A percentile compares a stretch with the other conserved stretches of the same genome.
Evolutionary conservation across 345 rosid genomes (phyloP).

Genomic region (Viola odorata): DNA sequence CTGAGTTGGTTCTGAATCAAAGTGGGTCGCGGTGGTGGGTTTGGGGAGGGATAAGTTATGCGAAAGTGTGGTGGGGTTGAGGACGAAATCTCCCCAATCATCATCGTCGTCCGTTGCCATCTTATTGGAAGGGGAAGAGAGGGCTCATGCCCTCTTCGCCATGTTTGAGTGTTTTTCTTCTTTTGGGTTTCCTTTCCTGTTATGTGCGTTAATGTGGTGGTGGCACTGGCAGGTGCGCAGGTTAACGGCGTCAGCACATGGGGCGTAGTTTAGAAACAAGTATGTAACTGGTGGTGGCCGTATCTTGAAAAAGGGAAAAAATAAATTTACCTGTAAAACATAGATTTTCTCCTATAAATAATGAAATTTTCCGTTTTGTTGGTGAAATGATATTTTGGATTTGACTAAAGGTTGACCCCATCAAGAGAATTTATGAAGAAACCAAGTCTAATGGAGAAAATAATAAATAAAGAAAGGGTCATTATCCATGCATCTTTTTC

Average conservation of each 20-base stretch:
- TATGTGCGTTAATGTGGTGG: not conserved
- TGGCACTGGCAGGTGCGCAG: slow-evolving; percentile 8
- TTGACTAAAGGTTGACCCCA: no score
- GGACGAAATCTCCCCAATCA: slow-evolving; percentile 79
- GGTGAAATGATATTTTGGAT: no score
- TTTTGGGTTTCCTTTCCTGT: not conserved
- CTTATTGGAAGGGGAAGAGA: not conserved
- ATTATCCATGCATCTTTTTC: no score
- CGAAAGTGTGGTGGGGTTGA: slow-evolving; percentile 25
- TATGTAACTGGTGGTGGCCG: not conserved
- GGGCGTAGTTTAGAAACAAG: not conserved
- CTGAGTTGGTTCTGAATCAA: slow-evolving; percentile 7
- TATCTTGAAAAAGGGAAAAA: no score
- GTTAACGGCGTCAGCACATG: slow-evolving; percentile 1
- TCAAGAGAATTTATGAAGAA: no score
- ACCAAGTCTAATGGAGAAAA: no score
- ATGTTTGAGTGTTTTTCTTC: not conserved
- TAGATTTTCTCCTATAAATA: no score
- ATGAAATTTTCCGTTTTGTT: no score
- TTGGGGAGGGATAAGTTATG: slow-evolving; percentile 25
- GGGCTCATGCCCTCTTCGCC: slow-evolving; percentile 1
- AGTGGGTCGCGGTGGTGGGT: not conserved
- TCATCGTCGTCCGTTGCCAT: slow-evolving; percentile 43
- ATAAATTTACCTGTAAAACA: no score
- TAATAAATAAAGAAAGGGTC: no score